phyloP scores from a whole-genome alignment of 495 filamentous ascomycete species.

The Penicillium soppii region DNA sequence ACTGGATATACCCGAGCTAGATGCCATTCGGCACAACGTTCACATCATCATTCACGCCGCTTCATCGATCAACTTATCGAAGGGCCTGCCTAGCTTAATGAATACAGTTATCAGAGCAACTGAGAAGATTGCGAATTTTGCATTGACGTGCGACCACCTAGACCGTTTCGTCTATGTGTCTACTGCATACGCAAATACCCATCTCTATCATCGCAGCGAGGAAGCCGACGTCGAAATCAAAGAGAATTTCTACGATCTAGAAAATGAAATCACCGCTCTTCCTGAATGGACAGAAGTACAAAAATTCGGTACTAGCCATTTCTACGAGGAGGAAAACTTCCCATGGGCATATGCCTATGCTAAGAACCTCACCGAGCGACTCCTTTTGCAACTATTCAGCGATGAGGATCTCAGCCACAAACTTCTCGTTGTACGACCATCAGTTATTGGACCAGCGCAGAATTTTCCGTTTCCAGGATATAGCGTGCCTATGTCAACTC shows the following conservation, averaged over 20 bases:
- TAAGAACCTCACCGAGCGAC: conserved; percentile 21
- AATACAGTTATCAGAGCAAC: too few species aligned
- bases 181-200: conserved; percentile 17
- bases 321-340: conserved; percentile 14
- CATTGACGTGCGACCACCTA: too few species aligned
- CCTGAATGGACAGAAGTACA: too few species aligned
- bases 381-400: conserved; percentile 8
- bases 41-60: too few species aligned
- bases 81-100: too few species aligned
- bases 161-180: conserved; percentile 26
- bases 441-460: conserved; percentile 15
- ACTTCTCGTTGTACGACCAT: conserved; percentile 20
- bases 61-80: too few species aligned
- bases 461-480: conserved; percentile 14
- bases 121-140: too few species aligned
- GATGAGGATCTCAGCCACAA: neutral
- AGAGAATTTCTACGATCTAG: conserved; percentile 6
- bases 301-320: neutral
- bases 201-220: conserved; percentile 4
- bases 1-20: too few species aligned
- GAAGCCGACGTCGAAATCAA: neutral
- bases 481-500: conserved; percentile 5
- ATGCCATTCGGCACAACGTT: too few species aligned
- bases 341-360: conserved; percentile 22
- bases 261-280: too few species aligned